Conservation (phyloP, 331 rosid species). For the Pyracantha coccinea region DNA sequence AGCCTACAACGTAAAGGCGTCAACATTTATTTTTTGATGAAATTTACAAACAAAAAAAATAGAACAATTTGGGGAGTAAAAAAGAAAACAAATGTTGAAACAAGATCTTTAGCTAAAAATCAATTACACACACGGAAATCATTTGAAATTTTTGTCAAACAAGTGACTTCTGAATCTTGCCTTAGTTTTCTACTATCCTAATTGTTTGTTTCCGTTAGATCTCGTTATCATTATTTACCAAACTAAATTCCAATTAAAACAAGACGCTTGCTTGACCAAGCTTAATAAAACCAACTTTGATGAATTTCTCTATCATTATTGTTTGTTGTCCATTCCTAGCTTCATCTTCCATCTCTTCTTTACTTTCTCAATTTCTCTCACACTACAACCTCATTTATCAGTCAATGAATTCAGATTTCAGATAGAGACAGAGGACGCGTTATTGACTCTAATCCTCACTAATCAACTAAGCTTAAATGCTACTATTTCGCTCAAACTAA, state of each 20-base stretch:
- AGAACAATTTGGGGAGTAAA: background rate
- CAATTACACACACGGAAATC: background rate
- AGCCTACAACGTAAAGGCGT: constrained; percentile 36
- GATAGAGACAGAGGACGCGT: background rate
- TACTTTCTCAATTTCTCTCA: background rate
- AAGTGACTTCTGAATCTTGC: background rate
- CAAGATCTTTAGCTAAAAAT: background rate
- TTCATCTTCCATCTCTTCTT: background rate
- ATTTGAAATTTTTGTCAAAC: background rate
- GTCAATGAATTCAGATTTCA: background rate
- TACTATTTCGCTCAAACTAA: background rate
- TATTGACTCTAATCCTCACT: background rate
- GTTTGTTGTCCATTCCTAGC: background rate
- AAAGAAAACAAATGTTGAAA: background rate
- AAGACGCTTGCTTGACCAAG: background rate
- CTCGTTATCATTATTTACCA: background rate
- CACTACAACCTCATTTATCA: background rate
- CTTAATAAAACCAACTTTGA: background rate
- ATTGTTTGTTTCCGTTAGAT: background rate
- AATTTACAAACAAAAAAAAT: background rate
- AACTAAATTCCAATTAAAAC: background rate
- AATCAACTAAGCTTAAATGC: background rate
- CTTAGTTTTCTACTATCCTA: background rate
- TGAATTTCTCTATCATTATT: background rate
- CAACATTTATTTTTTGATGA: background rate